Percentiles rank a stretch among this genome's conserved stretches.
Conservation (phyloP, 1,284 basidiomycete species). For the Ceraceosorus guamensis region DNA sequence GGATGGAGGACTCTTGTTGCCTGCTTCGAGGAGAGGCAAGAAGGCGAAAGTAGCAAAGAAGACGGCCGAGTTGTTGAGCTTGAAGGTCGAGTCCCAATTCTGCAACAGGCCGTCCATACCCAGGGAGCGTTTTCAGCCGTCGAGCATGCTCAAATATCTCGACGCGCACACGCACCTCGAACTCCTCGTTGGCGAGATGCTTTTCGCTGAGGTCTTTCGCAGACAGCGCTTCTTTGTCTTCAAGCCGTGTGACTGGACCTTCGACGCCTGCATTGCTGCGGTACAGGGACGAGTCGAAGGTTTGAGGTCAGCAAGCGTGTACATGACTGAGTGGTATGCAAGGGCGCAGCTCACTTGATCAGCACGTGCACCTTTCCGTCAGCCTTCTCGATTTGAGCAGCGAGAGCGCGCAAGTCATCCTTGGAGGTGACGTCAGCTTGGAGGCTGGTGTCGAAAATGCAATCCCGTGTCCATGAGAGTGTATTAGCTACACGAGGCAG, state of each 20-base stretch:
- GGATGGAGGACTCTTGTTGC: slow-evolving; percentile 11
- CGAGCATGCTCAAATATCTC: neutral
- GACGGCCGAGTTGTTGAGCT: slow-evolving; percentile 22
- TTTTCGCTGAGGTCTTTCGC: slow-evolving; percentile 11
- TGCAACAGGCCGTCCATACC: slow-evolving; percentile 2
- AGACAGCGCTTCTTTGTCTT: neutral
- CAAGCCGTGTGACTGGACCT: slow-evolving; percentile 31
- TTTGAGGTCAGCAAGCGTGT: neutral
- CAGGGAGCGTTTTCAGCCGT: neutral
- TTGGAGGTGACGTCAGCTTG: slow-evolving; percentile 16
- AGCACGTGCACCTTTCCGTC: slow-evolving; percentile 27
- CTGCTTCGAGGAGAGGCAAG: slow-evolving; percentile 27
- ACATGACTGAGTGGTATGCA: neutral
- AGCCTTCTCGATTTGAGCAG: slow-evolving; percentile 7
- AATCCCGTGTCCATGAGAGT: no score
- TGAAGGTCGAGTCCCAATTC: slow-evolving; percentile 24
- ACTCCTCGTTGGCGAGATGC: slow-evolving; percentile 21
- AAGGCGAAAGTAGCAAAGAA: slow-evolving; percentile 39
- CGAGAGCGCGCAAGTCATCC: slow-evolving; percentile 9
- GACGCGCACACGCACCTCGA: neutral
- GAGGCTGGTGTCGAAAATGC: slow-evolving; percentile 17
- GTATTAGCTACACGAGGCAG: no score
- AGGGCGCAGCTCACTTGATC: slow-evolving; percentile 18
- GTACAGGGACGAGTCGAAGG: neutral
- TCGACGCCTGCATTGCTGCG: slow-evolving; percentile 32